A percentile compares a stretch with the other conserved stretches of the same genome.
phyloP scores from a whole-genome alignment of 257 asterid genomes.

The Salvia hispanica region DNA sequence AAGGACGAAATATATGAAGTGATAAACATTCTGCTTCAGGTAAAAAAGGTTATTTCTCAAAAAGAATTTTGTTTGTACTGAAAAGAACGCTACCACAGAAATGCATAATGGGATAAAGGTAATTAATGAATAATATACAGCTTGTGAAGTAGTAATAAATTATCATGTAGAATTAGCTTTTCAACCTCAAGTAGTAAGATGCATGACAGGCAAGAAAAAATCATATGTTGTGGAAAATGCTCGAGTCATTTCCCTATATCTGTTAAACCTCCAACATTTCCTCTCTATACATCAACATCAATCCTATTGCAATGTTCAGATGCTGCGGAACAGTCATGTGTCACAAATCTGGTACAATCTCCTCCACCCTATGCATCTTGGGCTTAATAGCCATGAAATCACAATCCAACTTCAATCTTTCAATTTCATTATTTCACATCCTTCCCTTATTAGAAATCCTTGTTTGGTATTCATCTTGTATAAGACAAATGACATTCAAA shows the following conservation, averaged over 20 bases:
- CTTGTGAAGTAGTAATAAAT: background rate
- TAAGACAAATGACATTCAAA: background rate
- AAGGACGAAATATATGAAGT: background rate
- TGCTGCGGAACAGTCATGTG: background rate
- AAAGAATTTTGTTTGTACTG: background rate
- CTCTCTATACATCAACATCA: background rate
- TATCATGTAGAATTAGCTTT: too few relatives aligned
- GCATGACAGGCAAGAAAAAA: background rate
- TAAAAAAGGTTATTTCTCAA: slow-evolving; percentile 6
- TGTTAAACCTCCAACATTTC: background rate
- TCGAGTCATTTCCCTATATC: background rate
- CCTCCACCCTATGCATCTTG: background rate
- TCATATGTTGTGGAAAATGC: background rate
- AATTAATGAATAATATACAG: slow-evolving; percentile 2
- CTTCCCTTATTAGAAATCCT: background rate
- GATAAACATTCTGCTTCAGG: slow-evolving; percentile 8
- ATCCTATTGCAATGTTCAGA: slow-evolving; percentile 2
- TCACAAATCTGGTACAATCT: background rate
- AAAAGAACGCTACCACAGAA: background rate
- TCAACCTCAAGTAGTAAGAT: too few relatives aligned
- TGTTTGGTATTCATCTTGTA: background rate
- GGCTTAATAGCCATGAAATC: background rate
- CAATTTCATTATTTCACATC: background rate
- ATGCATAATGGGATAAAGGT: background rate
- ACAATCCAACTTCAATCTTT: background rate